A percentile compares a stretch with the other conserved stretches of the same genome.
Evolutionary conservation across 495 filamentous ascomycete genomes (phyloP).

Genomic region (Baudoinia panamericana): DNA sequence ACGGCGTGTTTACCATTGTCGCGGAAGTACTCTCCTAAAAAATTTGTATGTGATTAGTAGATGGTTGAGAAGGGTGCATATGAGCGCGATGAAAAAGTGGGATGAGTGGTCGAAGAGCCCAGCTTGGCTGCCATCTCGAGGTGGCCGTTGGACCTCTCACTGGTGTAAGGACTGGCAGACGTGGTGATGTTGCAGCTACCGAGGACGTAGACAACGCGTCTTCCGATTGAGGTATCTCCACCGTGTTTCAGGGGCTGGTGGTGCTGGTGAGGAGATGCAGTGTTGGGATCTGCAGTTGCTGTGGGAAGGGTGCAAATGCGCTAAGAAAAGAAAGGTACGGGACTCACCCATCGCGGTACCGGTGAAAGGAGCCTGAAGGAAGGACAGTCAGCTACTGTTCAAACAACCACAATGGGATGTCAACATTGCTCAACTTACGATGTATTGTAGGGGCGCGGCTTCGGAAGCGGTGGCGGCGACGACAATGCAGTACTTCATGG

Average conservation of each 20-base stretch:
- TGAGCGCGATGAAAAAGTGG: no score
- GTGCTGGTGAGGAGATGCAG: no score
- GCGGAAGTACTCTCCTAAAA: slow-evolving; percentile 58
- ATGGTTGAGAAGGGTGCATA: not conserved
- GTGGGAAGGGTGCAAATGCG: not conserved
- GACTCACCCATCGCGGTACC: slow-evolving; percentile 56
- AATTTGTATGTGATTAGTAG: not conserved
- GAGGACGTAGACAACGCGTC: not conserved
- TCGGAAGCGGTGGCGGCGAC: slow-evolving; percentile 97
- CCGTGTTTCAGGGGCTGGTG: no score
- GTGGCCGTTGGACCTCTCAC: not conserved
- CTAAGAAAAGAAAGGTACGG: not conserved
- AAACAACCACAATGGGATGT: no score
- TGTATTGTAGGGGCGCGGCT: slow-evolving; percentile 85
- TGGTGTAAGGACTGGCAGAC: not conserved
- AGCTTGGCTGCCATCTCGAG: not conserved
- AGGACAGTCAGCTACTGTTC: no score
- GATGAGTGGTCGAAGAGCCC: no score
- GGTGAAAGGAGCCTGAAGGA: slow-evolving; percentile 74
- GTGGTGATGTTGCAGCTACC: not conserved
- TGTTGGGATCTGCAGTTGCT: not conserved
- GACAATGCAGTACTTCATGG: slow-evolving; percentile 96
- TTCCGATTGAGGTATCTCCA: no score
- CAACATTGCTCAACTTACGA: slow-evolving; percentile 40
- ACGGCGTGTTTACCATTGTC: slow-evolving; percentile 88